Base-by-base conservation (phyloP, 192 early-diverging fungal genomes). In the Lobulomyces angularis region DNA sequence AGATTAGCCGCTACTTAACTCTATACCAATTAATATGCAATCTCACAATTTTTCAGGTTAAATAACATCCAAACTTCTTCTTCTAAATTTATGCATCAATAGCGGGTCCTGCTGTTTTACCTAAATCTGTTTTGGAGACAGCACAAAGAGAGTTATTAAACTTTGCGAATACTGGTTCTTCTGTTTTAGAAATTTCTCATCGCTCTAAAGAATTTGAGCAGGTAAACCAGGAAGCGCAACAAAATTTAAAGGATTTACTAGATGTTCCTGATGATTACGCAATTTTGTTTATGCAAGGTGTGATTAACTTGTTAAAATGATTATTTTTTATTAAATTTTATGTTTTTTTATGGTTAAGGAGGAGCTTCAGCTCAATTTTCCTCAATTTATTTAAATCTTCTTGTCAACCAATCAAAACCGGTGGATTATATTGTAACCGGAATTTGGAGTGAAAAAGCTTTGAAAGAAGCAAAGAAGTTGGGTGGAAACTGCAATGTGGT, bases 121-220 rank as follows among this genome's bases (percentile, higher is more conserved):
- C 92, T 8, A 38, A 55, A 11, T 45, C 74, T 8, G 92, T 99
- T 3, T 74, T 99, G 11, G 59, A 81, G 39, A 57, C 76, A 37
- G 92, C 86, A 17, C 90, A 92, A 56, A 37, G 51, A 12, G 90
- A 90, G 35, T 61, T 97, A 31, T 55, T 87, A 25, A 65, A 91
- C 67, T 93, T 81, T 64, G 63, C 79, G 37, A 65, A 70, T 48
- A 77, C 81, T 0, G 89, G 88, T 30, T 74, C 86, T 71, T 92
- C 88, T 0, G 76, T 98, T 37, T 77, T 98, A 77, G 92, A 96
- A 51, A 65, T 98, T 55, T 93, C 89, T 5, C 92, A 98, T 54
- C 86, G 95, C 27, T 86, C 86, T 21, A 73, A 71, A 45, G 62
- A 72, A 7, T 98, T 90, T 46, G 84, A 81, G 29, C 51, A 53